phyloP scores from a whole-genome alignment of 352 stramenopile genomes.

The Ophiocytium majus region DNA sequence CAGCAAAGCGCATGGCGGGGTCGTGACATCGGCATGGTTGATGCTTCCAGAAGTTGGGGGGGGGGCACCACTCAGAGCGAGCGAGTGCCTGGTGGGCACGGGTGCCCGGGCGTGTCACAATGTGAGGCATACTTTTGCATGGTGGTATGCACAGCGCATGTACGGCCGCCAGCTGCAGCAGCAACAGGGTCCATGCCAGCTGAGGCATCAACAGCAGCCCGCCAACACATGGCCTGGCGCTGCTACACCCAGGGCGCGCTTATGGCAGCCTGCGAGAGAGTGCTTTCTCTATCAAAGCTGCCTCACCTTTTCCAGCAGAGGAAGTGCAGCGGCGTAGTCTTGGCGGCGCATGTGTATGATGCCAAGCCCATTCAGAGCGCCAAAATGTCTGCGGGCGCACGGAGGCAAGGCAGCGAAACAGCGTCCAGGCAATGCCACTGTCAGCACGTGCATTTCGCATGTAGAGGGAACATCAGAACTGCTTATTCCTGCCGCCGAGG shows the following conservation, averaged over 20 bases:
- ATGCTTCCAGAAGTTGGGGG: background rate
- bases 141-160: background rate
- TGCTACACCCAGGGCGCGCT: background rate
- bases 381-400: background rate
- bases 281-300: background rate
- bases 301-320: background rate
- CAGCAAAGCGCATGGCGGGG: background rate
- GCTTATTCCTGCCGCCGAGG: background rate
- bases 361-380: background rate
- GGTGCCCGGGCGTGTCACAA: background rate
- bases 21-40: background rate
- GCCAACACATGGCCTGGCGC: background rate
- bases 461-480: background rate
- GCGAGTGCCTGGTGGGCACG: too few species aligned
- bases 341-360: conserved; percentile 3
- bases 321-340: background rate
- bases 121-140: background rate
- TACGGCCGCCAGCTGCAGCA: background rate
- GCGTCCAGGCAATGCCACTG: background rate
- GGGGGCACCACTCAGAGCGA: background rate
- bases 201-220: background rate
- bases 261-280: background rate
- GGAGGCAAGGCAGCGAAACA: background rate
- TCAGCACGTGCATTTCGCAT: background rate
- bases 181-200: background rate